Evolutionary conservation across 2,329 filamentous ascomycete genomes (phyloP).

Genomic region (Epichloe baconii): DNA sequence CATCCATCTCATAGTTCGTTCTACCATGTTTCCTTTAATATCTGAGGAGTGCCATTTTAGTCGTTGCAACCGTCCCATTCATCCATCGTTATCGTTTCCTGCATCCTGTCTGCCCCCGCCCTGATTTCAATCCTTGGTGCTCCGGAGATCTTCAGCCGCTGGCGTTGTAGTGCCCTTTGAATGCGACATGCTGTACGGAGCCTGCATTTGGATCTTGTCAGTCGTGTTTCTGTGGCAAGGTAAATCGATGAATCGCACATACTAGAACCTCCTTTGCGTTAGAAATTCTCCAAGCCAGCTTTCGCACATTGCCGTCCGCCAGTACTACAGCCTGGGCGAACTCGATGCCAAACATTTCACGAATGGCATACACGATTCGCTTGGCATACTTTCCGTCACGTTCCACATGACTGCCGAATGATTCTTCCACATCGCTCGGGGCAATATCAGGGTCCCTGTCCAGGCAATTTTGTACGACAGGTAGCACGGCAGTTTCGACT

Average conservation of each 20-base stretch:
- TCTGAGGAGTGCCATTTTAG: not conserved
- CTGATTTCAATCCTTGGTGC: constrained; percentile 12
- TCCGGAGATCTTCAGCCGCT: constrained; percentile 26
- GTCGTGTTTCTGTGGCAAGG: not conserved
- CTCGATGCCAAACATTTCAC: constrained; percentile 95
- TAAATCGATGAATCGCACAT: constrained; percentile 24
- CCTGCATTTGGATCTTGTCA: constrained; percentile 27
- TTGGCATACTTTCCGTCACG: constrained; percentile 79
- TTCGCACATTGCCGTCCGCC: constrained; percentile 80
- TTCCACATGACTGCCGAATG: constrained; percentile 75
- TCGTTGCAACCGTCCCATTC: not conserved
- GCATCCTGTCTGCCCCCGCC: no score
- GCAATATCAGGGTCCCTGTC: constrained; percentile 87
- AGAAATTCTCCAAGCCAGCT: constrained; percentile 86
- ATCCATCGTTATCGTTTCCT: not conserved
- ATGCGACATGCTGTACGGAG: constrained; percentile 58
- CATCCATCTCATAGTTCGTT: not conserved
- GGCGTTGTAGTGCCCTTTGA: constrained; percentile 52
- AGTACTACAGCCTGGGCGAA: constrained; percentile 86
- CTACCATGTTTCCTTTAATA: no score
- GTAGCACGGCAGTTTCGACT: constrained; percentile 66
- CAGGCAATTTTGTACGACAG: constrained; percentile 81
- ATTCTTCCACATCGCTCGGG: constrained; percentile 63
- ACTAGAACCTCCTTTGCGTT: constrained; percentile 93
- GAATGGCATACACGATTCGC: constrained; percentile 84